A percentile compares a stretch with the other conserved stretches of the same genome.
Conservation (phyloP, 345 rosid species). For the Mangifera indica region DNA sequence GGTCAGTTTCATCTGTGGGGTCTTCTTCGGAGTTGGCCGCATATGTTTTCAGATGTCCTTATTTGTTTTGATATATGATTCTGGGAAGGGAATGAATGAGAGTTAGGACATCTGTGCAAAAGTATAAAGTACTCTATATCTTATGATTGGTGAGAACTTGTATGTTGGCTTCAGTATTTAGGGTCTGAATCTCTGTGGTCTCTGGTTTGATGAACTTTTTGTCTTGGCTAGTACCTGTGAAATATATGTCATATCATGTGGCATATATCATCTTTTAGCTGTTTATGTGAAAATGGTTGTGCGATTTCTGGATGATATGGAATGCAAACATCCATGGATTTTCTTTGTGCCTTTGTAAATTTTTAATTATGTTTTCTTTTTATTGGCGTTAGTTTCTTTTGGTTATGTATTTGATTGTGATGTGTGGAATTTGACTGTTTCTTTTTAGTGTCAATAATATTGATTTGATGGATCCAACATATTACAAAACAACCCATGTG, state of each 20-base stretch:
- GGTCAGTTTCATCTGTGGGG: constrained; percentile 25
- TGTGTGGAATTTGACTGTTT: too few species aligned
- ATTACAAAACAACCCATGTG: too few species aligned
- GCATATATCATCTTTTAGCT: constrained; percentile 19
- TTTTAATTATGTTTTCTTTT: constrained; percentile 21
- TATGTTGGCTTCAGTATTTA: constrained; percentile 41
- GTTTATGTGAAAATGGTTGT: constrained; percentile 33
- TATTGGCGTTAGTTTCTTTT: not conserved
- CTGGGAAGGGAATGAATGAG: constrained; percentile 25
- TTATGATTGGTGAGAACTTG: constrained; percentile 37
- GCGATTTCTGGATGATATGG: constrained; percentile 28
- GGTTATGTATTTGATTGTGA: not conserved
- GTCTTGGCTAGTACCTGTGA: constrained; percentile 32
- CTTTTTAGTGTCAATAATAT: too few species aligned
- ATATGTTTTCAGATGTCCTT: constrained; percentile 35
- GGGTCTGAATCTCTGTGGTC: constrained; percentile 30
- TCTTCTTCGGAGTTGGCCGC: constrained; percentile 30
- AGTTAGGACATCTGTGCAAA: constrained; percentile 34
- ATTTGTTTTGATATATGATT: constrained; percentile 35
- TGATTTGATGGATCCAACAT: too few species aligned
- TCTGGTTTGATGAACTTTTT: constrained; percentile 42
- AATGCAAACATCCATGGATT: constrained; percentile 12
- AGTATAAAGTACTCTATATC: constrained; percentile 36
- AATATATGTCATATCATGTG: constrained; percentile 29
- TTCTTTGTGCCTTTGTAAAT: constrained; percentile 18